Percentiles rank a stretch among this genome's conserved stretches.
phyloP scores from a whole-genome alignment of 352 stramenopile genomes.

The Globisporangium orthogonon region DNA sequence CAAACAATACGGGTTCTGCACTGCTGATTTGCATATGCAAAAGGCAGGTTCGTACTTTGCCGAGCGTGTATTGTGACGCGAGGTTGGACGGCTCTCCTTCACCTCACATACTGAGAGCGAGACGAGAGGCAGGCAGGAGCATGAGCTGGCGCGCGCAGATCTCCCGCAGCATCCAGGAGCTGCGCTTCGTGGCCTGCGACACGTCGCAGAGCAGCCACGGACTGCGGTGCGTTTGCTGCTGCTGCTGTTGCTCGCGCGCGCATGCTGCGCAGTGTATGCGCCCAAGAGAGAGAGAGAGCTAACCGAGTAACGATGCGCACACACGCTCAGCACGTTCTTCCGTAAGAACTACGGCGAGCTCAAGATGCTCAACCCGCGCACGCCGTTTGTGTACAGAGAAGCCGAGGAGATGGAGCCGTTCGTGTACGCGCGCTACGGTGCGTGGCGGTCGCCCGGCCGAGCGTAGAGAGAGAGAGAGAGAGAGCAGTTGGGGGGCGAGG shows the following conservation, averaged over 20 bases:
- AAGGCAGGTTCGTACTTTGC: too few relatives aligned
- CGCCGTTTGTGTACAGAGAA: constrained; percentile 82
- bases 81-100: too few relatives aligned
- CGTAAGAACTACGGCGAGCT: constrained; percentile 84
- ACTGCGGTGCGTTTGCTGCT: constrained; percentile 40
- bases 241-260: too few relatives aligned
- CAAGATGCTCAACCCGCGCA: constrained; percentile 85
- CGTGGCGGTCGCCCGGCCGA: background rate
- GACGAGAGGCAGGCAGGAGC: constrained; percentile 1
- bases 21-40: too few relatives aligned
- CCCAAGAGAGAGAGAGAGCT: background rate
- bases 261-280: too few relatives aligned
- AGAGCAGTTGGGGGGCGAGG: too few relatives aligned
- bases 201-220: constrained; percentile 80
- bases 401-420: constrained; percentile 87
- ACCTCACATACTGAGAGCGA: too few relatives aligned
- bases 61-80: too few relatives aligned
- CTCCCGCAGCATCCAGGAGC: constrained; percentile 76
- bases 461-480: too few relatives aligned
- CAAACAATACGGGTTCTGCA: too few relatives aligned
- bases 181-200: constrained; percentile 81
- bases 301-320: background rate
- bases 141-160: constrained; percentile 89
- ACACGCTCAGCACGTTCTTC: constrained; percentile 63
- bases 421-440: constrained; percentile 78